phyloP scores from a whole-genome alignment of 108 stramenopile genomes.

The Aureococcus anophagefferens region DNA sequence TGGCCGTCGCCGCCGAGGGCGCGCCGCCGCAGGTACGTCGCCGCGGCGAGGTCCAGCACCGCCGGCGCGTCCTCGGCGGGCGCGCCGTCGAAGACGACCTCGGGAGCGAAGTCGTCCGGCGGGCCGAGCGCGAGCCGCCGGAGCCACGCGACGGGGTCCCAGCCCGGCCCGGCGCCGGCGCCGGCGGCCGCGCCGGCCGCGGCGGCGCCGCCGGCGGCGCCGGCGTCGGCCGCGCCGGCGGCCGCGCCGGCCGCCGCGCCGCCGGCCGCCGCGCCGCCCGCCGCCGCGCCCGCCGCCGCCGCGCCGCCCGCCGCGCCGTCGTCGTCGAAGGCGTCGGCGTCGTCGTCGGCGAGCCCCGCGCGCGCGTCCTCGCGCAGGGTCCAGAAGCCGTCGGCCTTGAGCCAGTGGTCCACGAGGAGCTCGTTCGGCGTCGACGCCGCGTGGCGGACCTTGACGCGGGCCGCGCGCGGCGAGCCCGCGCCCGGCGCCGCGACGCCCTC shows the following conservation, averaged over 20 bases:
- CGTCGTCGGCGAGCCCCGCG: neutral
- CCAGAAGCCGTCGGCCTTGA: neutral
- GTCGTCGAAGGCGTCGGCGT: neutral
- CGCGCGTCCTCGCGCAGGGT: neutral
- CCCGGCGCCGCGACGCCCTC: neutral
- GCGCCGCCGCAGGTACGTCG: neutral
- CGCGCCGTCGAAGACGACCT: neutral
- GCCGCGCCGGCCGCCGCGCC: no score
- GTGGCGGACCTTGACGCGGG: neutral
- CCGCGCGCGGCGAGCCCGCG: neutral
- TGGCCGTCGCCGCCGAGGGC: neutral
- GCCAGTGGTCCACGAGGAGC: neutral
- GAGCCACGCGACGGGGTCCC: no score
- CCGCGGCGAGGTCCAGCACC: neutral
- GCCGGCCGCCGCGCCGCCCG: neutral
- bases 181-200: no score
- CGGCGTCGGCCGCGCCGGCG: no score
- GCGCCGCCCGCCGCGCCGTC: neutral
- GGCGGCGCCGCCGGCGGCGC: no score
- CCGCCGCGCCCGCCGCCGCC: neutral
- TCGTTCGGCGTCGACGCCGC: neutral
- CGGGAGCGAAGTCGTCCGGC: neutral
- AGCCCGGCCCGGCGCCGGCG: no score
- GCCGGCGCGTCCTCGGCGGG: neutral
- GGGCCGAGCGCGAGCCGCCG: neutral